Percentiles rank a stretch among this genome's conserved stretches.
phyloP scores from a whole-genome alignment of 371 early-diverging fungal genomes.

The Mucor velutinosus region DNA sequence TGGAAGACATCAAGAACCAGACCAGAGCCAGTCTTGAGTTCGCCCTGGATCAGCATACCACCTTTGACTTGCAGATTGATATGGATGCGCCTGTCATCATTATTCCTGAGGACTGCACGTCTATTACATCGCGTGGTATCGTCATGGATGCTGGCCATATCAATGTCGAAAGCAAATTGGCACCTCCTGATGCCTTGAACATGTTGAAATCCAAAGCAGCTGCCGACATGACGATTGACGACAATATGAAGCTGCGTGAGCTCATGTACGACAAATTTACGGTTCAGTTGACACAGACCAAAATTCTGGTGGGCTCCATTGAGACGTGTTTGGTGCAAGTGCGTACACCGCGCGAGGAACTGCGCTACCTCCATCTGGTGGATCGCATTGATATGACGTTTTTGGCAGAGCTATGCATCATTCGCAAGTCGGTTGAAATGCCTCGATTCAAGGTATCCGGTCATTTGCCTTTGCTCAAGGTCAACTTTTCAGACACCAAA shows the following conservation, averaged over 20 bases:
- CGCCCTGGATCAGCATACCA: slow-evolving; percentile 89
- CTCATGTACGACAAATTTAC: slow-evolving; percentile 93
- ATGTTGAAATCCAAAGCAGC: slow-evolving; percentile 72
- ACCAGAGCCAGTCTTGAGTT: slow-evolving; percentile 86
- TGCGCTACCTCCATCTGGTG: slow-evolving; percentile 75
- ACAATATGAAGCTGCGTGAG: slow-evolving; percentile 71
- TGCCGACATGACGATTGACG: slow-evolving; percentile 60
- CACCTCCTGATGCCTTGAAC: slow-evolving; percentile 68
- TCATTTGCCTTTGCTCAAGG: slow-evolving; percentile 81
- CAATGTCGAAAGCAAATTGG: slow-evolving; percentile 81
- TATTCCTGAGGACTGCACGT: slow-evolving; percentile 85
- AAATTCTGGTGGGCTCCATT: slow-evolving; percentile 84
- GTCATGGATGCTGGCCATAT: slow-evolving; percentile 95
- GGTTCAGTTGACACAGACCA: slow-evolving; percentile 80
- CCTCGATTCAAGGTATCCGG: slow-evolving; percentile 82
- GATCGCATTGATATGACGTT: slow-evolving; percentile 89
- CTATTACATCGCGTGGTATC: slow-evolving; percentile 66
- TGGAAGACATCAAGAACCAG: slow-evolving; percentile 90
- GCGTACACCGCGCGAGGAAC: slow-evolving; percentile 39
- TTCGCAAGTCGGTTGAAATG: slow-evolving; percentile 77
- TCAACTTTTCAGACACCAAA: slow-evolving; percentile 93
- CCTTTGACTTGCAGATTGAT: slow-evolving; percentile 89
- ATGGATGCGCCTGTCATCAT: slow-evolving; percentile 97
- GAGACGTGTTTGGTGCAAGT: slow-evolving; percentile 75
- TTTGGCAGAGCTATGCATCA: slow-evolving; percentile 81